Evolutionary conservation across 2,329 filamentous ascomycete species (phyloP).

Genomic region (Aspergillus thermomutatus): DNA sequence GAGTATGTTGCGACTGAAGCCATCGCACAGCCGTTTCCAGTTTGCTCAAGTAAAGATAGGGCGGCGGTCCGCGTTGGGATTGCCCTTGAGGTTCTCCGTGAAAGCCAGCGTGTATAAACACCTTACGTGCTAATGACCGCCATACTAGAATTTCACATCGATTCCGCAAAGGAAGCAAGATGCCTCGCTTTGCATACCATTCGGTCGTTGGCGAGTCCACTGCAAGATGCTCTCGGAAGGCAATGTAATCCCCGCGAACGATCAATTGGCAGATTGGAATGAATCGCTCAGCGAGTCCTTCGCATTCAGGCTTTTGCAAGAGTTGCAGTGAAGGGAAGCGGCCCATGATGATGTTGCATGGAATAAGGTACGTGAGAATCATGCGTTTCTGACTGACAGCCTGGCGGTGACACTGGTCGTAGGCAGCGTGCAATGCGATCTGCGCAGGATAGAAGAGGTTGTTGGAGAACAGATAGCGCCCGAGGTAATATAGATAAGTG

Average conservation of each 20-base stretch:
- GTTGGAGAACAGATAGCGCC: constrained; percentile 82
- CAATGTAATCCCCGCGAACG: constrained; percentile 67
- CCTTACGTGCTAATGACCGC: constrained; percentile 74
- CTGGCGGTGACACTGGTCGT: constrained; percentile 65
- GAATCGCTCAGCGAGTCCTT: constrained; percentile 64
- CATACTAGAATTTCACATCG: constrained; percentile 78
- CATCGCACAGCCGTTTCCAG: constrained; percentile 62
- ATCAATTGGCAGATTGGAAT: constrained; percentile 70
- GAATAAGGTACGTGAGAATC: constrained; percentile 80
- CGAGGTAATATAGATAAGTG: constrained; percentile 91
- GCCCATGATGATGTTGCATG: constrained; percentile 78
- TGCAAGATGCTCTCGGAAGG: constrained; percentile 68
- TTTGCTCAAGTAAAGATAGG: constrained; percentile 70
- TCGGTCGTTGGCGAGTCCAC: constrained; percentile 51
- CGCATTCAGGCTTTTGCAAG: constrained; percentile 67
- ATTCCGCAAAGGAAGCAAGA: constrained; percentile 72
- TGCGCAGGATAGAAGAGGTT: constrained; percentile 77
- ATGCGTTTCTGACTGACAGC: constrained; percentile 66
- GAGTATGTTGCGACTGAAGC: constrained; percentile 50
- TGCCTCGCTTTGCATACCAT: constrained; percentile 73
- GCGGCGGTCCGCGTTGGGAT: constrained; percentile 54
- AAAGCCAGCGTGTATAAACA: constrained; percentile 75
- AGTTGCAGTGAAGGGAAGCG: constrained; percentile 70
- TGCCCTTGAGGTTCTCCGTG: constrained; percentile 50
- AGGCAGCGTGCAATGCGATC: constrained; percentile 72